Base-by-base conservation (phyloP, 2,329 filamentous ascomycete species). In the Fonsecaea monophora region DNA sequence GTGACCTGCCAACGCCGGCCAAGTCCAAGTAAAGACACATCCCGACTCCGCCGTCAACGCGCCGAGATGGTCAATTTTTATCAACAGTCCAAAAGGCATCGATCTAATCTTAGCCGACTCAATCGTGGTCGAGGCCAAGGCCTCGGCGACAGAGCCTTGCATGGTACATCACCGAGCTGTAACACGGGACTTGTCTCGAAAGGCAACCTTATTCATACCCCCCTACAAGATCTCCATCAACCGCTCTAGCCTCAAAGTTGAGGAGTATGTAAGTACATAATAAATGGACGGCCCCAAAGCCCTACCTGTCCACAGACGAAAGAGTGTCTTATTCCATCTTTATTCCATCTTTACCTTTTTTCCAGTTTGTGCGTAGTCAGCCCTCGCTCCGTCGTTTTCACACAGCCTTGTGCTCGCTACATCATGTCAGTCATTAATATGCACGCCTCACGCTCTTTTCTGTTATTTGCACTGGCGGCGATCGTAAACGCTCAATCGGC, bases 401-500 rank as follows among this genome's bases (percentile, higher is more conserved):
- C 21, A 25, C 21, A 50, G 18, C 7, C 25, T 55, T 55, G 55
- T 38, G 9, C 21, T 45, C 12, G 21, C 13, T 8, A 5, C 7
- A 5, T 38, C 10, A 34, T 25, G 59, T 61, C 59, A 32, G 34
- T 61, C 59, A 18, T 50, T 61, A 61, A 30, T 54, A 61, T 61
- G 59, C 53, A 54, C 1, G 9, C 35, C 35, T 30, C 37, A 25
- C 48, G 48, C 59, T 40, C 48, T 12, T 50, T 61, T 61, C 12
- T 53, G 18, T 18, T 61, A 9, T 50, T 61, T 1, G 59, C 50
- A 8, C 63, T 68, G 38, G 63, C 66, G 4, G 48, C 61, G 32
- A 8, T 40, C 21, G 63, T 62, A 34, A 40, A 45, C 18, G 65
- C 62, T 38, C 68, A 70, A 34, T 64, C 58, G 9, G 68, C 68